phyloP scores from a whole-genome alignment of 1,284 basidiomycete species.

The Rhodotorula sp. region DNA sequence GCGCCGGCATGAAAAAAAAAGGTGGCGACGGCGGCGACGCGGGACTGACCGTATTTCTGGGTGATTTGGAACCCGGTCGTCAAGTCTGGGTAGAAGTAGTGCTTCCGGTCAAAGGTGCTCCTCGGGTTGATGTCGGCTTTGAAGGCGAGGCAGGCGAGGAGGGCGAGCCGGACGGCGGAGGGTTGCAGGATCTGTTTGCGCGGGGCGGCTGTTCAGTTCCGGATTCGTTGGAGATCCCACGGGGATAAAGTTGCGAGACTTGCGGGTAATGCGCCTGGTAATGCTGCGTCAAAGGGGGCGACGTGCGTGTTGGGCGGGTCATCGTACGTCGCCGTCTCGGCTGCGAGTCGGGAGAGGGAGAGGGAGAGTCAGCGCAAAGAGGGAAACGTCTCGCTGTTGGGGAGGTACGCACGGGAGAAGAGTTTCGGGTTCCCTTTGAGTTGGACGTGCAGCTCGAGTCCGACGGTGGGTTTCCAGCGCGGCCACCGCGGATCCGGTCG shows the following conservation, averaged over 20 bases:
- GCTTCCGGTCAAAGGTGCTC: constrained; percentile 81
- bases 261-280: constrained; percentile 90
- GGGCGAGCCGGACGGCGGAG: constrained; percentile 74
- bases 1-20: too few species aligned
- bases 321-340: constrained; percentile 58
- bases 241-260: constrained; percentile 43
- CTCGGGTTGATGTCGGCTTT: constrained; percentile 59
- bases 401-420: constrained; percentile 70
- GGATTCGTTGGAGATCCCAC: too few species aligned
- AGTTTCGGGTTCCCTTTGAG: constrained; percentile 83
- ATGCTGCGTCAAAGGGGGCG: constrained; percentile 81
- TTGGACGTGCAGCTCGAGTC: constrained; percentile 94
- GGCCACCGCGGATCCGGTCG: constrained; percentile 18
- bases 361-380: too few species aligned
- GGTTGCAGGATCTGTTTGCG: constrained; percentile 66
- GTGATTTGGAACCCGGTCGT: constrained; percentile 96
- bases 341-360: constrained; percentile 47
- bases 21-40: background rate
- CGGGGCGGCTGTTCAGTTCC: background rate
- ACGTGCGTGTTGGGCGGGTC: constrained; percentile 71
- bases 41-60: constrained; percentile 74
- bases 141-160: constrained; percentile 80
- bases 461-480: constrained; percentile 56
- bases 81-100: constrained; percentile 96
- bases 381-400: too few species aligned